Evolutionary conservation across 495 filamentous ascomycete species (phyloP).

Genomic region (Neurospora sp.): DNA sequence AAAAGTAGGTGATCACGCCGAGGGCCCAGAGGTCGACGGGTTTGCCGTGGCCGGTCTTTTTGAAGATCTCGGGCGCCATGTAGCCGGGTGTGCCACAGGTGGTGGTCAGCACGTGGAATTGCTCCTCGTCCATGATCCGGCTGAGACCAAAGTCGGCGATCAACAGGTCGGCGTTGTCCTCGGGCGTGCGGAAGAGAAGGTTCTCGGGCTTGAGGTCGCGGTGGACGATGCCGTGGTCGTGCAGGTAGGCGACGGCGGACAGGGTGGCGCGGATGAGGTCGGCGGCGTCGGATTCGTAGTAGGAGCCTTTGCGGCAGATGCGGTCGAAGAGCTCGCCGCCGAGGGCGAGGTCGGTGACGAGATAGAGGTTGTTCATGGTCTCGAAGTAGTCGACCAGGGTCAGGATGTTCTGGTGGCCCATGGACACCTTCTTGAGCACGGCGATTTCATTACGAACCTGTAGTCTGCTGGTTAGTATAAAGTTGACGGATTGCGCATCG

Average conservation of each 20-base stretch:
- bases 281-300: conserved; percentile 94
- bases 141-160: conserved; percentile 95
- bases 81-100: conserved; percentile 97
- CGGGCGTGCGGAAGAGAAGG: conserved; percentile 66
- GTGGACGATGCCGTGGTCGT: conserved; percentile 97
- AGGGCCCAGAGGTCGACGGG: conserved; percentile 93
- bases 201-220: conserved; percentile 73
- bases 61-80: conserved; percentile 92
- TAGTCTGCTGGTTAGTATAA: background rate
- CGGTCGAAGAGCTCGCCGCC: conserved; percentile 97
- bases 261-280: conserved; percentile 91
- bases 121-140: conserved; percentile 97
- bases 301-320: conserved; percentile 95
- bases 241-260: conserved; percentile 94
- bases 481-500: background rate
- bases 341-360: conserved; percentile 93
- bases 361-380: conserved; percentile 98
- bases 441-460: conserved; percentile 98
- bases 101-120: conserved; percentile 95
- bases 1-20: conserved; percentile 94
- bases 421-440: conserved; percentile 88
- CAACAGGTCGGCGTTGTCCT: conserved; percentile 78
- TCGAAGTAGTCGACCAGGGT: conserved; percentile 99
- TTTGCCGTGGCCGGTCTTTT: conserved; percentile 80
- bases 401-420: conserved; percentile 96